Percentiles rank a stretch among this genome's conserved stretches.
phyloP scores from a whole-genome alignment of 2,329 filamentous ascomycete species.

The Trichoderma sp. region DNA sequence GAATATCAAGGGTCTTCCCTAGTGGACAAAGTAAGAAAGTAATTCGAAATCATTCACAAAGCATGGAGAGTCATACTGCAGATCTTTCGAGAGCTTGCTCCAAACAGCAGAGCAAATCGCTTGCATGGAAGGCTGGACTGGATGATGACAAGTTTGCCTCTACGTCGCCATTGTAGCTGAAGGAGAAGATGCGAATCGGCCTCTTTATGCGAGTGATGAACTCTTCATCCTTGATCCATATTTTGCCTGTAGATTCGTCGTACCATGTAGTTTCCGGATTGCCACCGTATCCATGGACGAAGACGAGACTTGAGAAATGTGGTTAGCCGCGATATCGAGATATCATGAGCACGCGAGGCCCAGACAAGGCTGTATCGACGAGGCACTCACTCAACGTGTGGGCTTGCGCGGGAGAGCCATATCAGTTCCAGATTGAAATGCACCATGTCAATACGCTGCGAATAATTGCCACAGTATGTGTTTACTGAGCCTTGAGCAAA shows the following conservation, averaged over 20 bases:
- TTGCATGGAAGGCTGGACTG: constrained; percentile 26
- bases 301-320: constrained; percentile 28
- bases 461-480: neutral
- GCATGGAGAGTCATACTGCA: constrained; percentile 13
- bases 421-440: constrained; percentile 16
- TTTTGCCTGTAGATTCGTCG: constrained; percentile 26
- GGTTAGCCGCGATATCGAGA: neutral
- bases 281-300: constrained; percentile 26
- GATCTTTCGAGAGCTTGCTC: constrained; percentile 21
- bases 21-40: neutral
- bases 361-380: neutral
- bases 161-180: constrained; percentile 26
- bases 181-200: constrained; percentile 25
- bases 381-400: constrained; percentile 19
- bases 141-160: constrained; percentile 26
- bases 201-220: constrained; percentile 23
- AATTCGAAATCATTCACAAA: neutral
- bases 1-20: constrained; percentile 26
- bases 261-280: constrained; percentile 25
- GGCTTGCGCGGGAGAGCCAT: constrained; percentile 11
- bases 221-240: constrained; percentile 27
- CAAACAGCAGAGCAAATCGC: constrained; percentile 23
- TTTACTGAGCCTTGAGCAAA: neutral
- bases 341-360: neutral
- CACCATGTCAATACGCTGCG: neutral